Base-by-base conservation (phyloP, 352 stramenopile species). In the Thalassiosira livingstoniorum region DNA sequence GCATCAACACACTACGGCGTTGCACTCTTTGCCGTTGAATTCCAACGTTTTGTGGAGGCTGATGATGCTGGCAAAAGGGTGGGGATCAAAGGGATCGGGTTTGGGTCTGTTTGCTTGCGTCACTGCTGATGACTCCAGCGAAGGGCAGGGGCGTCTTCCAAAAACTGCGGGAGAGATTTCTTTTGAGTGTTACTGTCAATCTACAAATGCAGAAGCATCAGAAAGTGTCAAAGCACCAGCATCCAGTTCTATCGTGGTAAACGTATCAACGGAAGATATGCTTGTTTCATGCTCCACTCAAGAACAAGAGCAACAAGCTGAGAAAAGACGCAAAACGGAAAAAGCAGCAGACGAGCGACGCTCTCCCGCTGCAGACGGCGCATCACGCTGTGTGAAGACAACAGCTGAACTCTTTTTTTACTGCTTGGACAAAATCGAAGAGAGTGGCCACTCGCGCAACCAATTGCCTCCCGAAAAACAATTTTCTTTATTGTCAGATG, bases 81-180 rank as follows among this genome's bases (percentile, higher is more conserved):
- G 90, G 89, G 90, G 90, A 10, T 89, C 76, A 15, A 88, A 90
- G 34, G 88, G 86, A 7, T 87, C 75, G 11, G 83, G 85, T 13
- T 67, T 93, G 29, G 89, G 90, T 35, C 77, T 95, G n/a, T 78
- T 80, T 18, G 45, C 78, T 27, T 91, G 86, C 79, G 65, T 90
- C 4, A 87, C 75, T 2, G 61, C 78, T 0, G 73, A 88, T 47
- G 81, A 91, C 71, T 55, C 39, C 25, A 13, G 43, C 39, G 15
- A 11, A 13, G 10, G 53, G 10, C 47, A 53, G 32, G 58, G 32
- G 43, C 4, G 37, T 0, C 62, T 79, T 57, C 32, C 64, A 10
- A 65, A 73, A 35, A 58, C 37, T 34, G 77, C 62, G 37, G 77
- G 67, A n/a, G 68, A 79, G 42, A 53, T 86, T 53, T 70, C 39